Evolutionary conservation across 441 rosid species (phyloP).

Genomic region (Erodium moschatum): DNA sequence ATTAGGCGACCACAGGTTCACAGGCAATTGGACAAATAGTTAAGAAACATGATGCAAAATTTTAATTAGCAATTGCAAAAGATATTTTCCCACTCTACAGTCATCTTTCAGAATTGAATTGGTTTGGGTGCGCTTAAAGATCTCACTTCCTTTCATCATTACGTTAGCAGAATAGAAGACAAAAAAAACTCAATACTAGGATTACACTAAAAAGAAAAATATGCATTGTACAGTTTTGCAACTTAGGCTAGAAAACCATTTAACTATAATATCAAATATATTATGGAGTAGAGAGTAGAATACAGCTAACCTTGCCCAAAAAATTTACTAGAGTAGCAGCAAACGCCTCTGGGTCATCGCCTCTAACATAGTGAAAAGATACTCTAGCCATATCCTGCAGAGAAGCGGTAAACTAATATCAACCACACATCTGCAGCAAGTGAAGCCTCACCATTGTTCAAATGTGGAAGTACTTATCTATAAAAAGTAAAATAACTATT

Average conservation of each 20-base stretch:
- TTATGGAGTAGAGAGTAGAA: too few species aligned
- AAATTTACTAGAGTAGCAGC: constrained; percentile 69
- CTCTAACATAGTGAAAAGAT: constrained; percentile 78
- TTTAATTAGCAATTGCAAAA: neutral
- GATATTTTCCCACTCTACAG: neutral
- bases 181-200: too few species aligned
- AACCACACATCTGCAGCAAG: constrained; percentile 3
- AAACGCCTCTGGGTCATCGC: constrained; percentile 59
- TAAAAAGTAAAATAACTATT: neutral
- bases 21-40: neutral
- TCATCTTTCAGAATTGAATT: neutral
- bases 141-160: neutral
- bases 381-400: constrained; percentile 82
- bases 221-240: neutral
- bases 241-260: neutral
- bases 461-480: neutral
- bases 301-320: constrained; percentile 70
- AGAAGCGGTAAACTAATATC: constrained; percentile 12
- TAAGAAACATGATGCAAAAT: neutral
- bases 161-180: neutral
- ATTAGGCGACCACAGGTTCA: neutral
- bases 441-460: neutral
- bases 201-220: neutral
- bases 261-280: neutral
- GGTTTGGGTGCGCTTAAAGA: neutral